Conservation (phyloP, 768 basidiomycete genomes). For the Tephrocybe sp. region DNA sequence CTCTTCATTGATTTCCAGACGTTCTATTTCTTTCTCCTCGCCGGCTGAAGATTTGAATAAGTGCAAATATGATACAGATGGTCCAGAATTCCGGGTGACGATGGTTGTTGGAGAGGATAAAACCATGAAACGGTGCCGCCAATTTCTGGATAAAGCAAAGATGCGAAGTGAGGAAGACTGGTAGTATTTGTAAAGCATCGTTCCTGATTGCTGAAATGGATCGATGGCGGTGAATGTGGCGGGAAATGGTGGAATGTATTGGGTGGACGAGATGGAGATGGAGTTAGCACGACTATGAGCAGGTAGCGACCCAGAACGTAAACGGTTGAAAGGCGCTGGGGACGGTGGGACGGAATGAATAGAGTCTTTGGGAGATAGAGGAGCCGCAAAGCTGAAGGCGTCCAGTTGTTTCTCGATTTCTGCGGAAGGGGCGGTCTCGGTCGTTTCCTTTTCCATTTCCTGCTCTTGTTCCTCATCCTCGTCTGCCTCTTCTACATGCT, state of each 20-base stretch:
- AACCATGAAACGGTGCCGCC: conserved; percentile 65
- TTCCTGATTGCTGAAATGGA: conserved; percentile 51
- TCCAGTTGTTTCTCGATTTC: conserved; percentile 11
- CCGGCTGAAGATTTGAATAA: conserved; percentile 61
- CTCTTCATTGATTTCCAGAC: conserved; percentile 73
- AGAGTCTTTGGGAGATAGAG: conserved; percentile 30
- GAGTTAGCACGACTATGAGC: conserved; percentile 37
- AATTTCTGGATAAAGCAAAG: conserved; percentile 69
- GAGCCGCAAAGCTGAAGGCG: neutral
- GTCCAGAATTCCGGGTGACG: conserved; percentile 32
- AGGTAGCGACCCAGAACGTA: conserved; percentile 38
- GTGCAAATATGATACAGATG: conserved; percentile 60
- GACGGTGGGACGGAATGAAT: conserved; percentile 28
- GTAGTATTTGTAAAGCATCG: conserved; percentile 64
- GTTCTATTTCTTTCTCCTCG: conserved; percentile 69
- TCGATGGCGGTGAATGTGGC: conserved; percentile 47
- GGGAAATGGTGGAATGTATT: conserved; percentile 65
- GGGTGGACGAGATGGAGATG: conserved; percentile 37
- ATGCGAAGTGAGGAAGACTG: conserved; percentile 67
- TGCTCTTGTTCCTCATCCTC: conserved; percentile 27
- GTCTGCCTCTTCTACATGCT: conserved; percentile 37
- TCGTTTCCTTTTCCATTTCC: conserved; percentile 15
- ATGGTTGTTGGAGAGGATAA: conserved; percentile 47
- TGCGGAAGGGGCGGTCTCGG: conserved; percentile 1
- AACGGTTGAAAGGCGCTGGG: conserved; percentile 24